Evolutionary conservation across 1,284 basidiomycete species (phyloP), one percentile per base, ranked within the genome.

Genomic region (Fomitopsis palustris): DNA sequence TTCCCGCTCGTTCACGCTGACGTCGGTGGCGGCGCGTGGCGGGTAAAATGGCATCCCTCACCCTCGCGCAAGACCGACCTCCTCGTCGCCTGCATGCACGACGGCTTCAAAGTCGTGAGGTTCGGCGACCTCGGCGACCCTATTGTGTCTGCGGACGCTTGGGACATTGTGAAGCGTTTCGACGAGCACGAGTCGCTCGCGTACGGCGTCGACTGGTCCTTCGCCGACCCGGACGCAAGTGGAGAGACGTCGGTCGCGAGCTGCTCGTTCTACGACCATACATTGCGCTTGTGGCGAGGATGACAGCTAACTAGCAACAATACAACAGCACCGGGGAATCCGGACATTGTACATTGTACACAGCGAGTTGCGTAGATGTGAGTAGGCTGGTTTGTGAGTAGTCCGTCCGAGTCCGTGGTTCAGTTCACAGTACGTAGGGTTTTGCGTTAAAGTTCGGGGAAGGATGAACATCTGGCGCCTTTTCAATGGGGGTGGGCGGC

Each of bases 171-270:
- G 2, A 83, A 79, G 60, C 81, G 85, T 16, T 95, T 94, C 67
- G 87, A 94, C 62, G 79, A 77, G 61, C 96, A 98, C 64, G 72
- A 84, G 59, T 94, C 91, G 12, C 77, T 99, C 61, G 96, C 94
- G 6, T 99, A 99, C 70, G 97, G 97, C 0, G 93, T 82, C 7
- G 96, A 99, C 73, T 99, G 97, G 96, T 89, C 86, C n/a, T 84
- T 78, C 63, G 76, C 70, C 19, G 65, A 62, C 1, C 19, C 25
- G 16, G 29, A 21, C 5, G 69, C 55, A 6, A 70, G 64, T 27
- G 71, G 64, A 1, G 74, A 76, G 52, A 88, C 83, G 3, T 64
- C 91, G 33, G 81, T 98, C 33, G 94, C 87, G 25, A 96, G 90
- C 68, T 97, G 95, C 72, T 98, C 96, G 17, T 99, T 99, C 74